Conservation (phyloP, 768 basidiomycete species). For the Lactifluus pinguis region DNA sequence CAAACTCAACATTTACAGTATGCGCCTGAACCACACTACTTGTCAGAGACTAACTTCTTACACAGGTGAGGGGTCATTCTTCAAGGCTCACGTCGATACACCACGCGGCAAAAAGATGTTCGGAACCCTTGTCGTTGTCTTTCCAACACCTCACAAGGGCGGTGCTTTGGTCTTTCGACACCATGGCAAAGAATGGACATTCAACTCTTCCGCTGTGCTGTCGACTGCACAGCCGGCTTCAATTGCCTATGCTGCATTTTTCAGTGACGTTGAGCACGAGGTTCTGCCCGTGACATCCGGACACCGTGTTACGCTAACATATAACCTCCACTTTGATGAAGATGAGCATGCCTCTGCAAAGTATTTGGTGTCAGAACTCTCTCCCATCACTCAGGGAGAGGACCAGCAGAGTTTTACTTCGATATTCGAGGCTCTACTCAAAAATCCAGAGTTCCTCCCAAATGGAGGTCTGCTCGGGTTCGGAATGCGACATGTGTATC, state of each 20-base stretch:
- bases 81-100: slow-evolving; percentile 43
- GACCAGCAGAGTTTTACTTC: slow-evolving; percentile 9
- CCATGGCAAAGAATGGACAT: slow-evolving; percentile 27
- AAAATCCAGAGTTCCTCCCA: slow-evolving; percentile 29
- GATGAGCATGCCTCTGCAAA: background rate
- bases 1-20: slow-evolving; percentile 41
- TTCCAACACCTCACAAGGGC: slow-evolving; percentile 39
- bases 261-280: slow-evolving; percentile 39
- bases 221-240: slow-evolving; percentile 7
- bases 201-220: slow-evolving; percentile 30
- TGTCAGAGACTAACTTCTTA: background rate
- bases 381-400: background rate
- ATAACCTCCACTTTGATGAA: slow-evolving; percentile 31
- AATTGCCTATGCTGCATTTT: slow-evolving; percentile 35
- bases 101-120: slow-evolving; percentile 38
- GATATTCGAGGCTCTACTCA: slow-evolving; percentile 25
- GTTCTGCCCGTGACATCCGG: slow-evolving; percentile 35
- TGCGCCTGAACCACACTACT: background rate
- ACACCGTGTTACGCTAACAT: slow-evolving; percentile 37
- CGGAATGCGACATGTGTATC: slow-evolving; percentile 32
- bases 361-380: background rate
- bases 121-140: slow-evolving; percentile 43
- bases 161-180: slow-evolving; percentile 34
- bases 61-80: slow-evolving; percentile 36
- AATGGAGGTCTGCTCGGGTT: slow-evolving; percentile 35